Evolutionary conservation across 2,329 filamentous ascomycete species (phyloP).

Genomic region (Microsporum canis): DNA sequence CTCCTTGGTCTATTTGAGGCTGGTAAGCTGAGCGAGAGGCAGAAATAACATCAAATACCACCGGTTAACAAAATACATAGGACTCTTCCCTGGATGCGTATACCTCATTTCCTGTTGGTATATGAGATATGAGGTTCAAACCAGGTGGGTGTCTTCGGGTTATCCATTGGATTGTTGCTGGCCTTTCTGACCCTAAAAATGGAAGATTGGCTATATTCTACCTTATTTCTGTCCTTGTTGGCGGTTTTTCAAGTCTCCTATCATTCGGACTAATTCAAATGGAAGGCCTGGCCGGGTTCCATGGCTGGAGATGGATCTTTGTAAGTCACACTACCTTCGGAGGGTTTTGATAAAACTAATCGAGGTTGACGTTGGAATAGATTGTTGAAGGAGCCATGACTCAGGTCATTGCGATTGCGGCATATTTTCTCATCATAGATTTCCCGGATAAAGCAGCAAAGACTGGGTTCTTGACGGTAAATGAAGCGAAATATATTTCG

Average conservation of each 20-base stretch:
- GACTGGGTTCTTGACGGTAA: slow-evolving; percentile 40
- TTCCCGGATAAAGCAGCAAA: slow-evolving; percentile 49
- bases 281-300: slow-evolving; percentile 20
- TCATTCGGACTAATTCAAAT: slow-evolving; percentile 27
- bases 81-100: slow-evolving; percentile 36
- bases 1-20: slow-evolving; percentile 37
- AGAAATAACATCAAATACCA: not conserved
- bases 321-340: not conserved
- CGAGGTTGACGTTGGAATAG: not conserved
- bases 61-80: slow-evolving; percentile 11
- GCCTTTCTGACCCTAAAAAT: not conserved
- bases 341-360: not conserved
- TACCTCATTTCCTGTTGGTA: slow-evolving; percentile 38
- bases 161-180: not conserved
- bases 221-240: slow-evolving; percentile 7
- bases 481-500: slow-evolving; percentile 35
- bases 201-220: slow-evolving; percentile 11
- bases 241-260: slow-evolving; percentile 22
- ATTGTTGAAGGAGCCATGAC: slow-evolving; percentile 42
- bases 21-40: slow-evolving; percentile 16
- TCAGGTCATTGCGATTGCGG: slow-evolving; percentile 38
- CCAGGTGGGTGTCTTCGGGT: slow-evolving; percentile 45
- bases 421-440: slow-evolving; percentile 51
- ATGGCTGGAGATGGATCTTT: slow-evolving; percentile 29
- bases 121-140: slow-evolving; percentile 53